Conservation (phyloP, 805 yeast species). For the Nakazawaea ambrosiae region DNA sequence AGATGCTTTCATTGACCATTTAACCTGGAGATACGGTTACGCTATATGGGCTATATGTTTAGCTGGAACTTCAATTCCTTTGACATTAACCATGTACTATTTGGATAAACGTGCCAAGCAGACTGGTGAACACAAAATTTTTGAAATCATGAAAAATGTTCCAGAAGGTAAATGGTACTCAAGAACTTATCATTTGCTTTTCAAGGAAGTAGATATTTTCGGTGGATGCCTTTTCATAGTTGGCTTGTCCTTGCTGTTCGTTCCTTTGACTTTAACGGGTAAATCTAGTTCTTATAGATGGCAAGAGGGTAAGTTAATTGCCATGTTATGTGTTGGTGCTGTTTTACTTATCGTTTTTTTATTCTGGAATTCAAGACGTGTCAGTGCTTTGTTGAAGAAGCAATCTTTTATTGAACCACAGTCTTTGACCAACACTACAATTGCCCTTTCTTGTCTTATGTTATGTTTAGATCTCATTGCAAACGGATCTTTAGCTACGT, state of each 20-base stretch:
- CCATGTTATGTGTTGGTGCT: conserved; percentile 20
- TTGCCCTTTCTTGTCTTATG: conserved; percentile 13
- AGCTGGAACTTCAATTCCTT: conserved; percentile 16
- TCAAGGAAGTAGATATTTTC: conserved; percentile 18
- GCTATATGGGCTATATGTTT: conserved; percentile 6
- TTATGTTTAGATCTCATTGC: conserved; percentile 19
- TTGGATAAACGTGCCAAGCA: conserved; percentile 16
- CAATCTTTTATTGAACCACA: conserved; percentile 20
- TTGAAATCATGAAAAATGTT: conserved; percentile 8
- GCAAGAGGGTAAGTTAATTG: conserved; percentile 18
- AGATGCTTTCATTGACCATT: conserved; percentile 17
- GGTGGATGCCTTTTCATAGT: conserved; percentile 17
- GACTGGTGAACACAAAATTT: conserved; percentile 10
- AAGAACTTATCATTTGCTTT: conserved; percentile 13
- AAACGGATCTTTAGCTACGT: conserved; percentile 20
- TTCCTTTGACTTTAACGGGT: conserved; percentile 24
- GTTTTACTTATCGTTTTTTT: conserved; percentile 11
- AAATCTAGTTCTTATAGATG: conserved; percentile 16
- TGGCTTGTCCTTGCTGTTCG: conserved; percentile 20
- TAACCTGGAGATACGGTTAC: conserved; percentile 5
- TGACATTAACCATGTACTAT: conserved; percentile 18
- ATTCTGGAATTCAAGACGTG: conserved; percentile 16
- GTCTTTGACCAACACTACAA: conserved; percentile 16
- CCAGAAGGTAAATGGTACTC: conserved; percentile 14
- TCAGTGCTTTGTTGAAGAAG: conserved; percentile 10